Evolutionary conservation across 1,284 basidiomycete genomes (phyloP).

Genomic region (Leccinum ambiguum): DNA sequence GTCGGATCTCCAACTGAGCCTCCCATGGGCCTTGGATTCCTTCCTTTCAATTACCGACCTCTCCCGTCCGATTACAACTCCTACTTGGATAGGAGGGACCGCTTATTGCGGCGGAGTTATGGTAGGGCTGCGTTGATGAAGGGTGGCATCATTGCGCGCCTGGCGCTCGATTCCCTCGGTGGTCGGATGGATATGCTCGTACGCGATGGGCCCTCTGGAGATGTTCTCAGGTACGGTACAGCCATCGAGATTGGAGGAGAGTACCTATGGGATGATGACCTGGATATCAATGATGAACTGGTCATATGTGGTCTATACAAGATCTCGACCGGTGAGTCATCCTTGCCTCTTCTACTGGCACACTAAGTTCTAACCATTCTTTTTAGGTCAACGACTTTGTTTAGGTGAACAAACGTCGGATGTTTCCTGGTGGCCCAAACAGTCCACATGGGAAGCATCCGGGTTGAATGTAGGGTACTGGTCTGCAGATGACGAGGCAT

Average conservation of each 20-base stretch:
- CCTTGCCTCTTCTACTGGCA: neutral
- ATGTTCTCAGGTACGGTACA: neutral
- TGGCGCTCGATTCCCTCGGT: neutral
- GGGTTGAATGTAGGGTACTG: conserved; percentile 12
- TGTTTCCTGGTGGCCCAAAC: conserved; percentile 15
- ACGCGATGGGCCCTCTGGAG: conserved; percentile 1
- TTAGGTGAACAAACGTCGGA: conserved; percentile 4
- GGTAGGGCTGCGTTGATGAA: conserved; percentile 1
- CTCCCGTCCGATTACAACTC: neutral
- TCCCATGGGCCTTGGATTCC: conserved; percentile 3
- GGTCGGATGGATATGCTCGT: neutral
- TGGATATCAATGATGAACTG: conserved; percentile 6
- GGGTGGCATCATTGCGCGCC: conserved; percentile 1
- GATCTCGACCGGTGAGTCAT: conserved; percentile 1
- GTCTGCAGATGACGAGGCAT: conserved; percentile 10
- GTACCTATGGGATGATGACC: conserved; percentile 6
- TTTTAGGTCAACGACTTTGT: conserved; percentile 3
- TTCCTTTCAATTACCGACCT: neutral
- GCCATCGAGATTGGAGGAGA: conserved; percentile 1
- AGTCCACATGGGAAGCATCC: conserved; percentile 8
- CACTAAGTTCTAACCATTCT: neutral
- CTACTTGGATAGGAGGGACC: neutral
- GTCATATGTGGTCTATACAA: conserved; percentile 10
- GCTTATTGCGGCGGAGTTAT: neutral
- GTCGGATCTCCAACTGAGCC: neutral